A percentile compares a stretch with the other conserved stretches of the same genome.
phyloP scores from a whole-genome alignment of 225 moss, liverwort and hornwort species.

The Polytrichum formosum region DNA sequence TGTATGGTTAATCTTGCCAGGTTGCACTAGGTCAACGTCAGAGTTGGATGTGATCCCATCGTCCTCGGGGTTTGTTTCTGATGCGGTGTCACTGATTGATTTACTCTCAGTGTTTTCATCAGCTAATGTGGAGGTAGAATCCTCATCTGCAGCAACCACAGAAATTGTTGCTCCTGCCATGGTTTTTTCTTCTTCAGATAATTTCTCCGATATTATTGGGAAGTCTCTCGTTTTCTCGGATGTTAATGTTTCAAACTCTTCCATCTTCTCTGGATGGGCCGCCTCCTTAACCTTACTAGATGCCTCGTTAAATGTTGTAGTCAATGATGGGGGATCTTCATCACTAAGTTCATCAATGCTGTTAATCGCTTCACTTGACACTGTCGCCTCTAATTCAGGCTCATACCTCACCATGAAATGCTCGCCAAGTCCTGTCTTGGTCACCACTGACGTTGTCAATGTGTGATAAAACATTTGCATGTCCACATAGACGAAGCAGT shows the following conservation, averaged over 20 bases:
- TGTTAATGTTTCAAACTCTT: too few species aligned
- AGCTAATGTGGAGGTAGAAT: too few species aligned
- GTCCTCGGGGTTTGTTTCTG: not conserved
- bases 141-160: too few species aligned
- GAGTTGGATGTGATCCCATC: not conserved
- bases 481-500: constrained; percentile 26
- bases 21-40: not conserved
- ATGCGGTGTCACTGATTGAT: not conserved
- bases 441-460: not conserved
- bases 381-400: not conserved
- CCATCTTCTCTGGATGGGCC: not conserved
- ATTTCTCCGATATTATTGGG: too few species aligned
- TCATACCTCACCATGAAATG: constrained; percentile 9
- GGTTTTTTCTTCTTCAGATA: too few species aligned
- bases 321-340: not conserved
- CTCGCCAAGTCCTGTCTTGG: not conserved
- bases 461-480: constrained; percentile 6
- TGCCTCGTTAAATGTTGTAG: not conserved
- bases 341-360: not conserved
- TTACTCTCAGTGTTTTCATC: too few species aligned
- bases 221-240: too few species aligned
- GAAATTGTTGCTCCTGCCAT: too few species aligned
- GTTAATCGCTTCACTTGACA: not conserved
- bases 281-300: not conserved
- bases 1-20: too few species aligned